Base-by-base conservation (phyloP, 1,139 yeast genomes). In the Zygoascus hellenicus region DNA sequence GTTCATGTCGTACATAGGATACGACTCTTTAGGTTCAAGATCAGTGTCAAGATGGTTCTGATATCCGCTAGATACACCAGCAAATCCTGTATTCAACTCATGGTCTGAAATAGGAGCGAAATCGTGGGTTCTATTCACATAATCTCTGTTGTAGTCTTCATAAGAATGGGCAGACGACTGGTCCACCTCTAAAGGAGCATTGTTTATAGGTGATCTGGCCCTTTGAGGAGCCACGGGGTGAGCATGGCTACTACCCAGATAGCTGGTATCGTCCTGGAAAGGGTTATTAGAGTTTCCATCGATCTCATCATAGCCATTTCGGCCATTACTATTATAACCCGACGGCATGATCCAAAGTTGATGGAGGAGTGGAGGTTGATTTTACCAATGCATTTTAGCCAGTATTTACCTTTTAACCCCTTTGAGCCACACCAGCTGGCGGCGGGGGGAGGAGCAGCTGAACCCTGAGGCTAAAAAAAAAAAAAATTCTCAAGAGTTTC, bases 1-100 rank as follows among this genome's bases (percentile, higher is more conserved):
- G 11, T 50, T 47, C 45, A 58, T 42, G 28, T 57, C 60, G 41
- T 58, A 54, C 53, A 57, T 50, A 19, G 48, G 59, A 36, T 34
- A 35, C 15, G 30, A 28, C 11, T 42, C 45, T 28, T 35, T 42
- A 26, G 33, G 45, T n/a, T 42, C 45, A 14, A 31, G 33, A n/a
- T 38, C n/a, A 11, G 30, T 4, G 31, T 13, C 13, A n/a, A 26
- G 31, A 37, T 37, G 19, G 38, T 16, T 34, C 15, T 34, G 15
- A 15, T 34, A 34, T 26, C 30, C 16, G 14, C 29, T 9, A 19
- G 19, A 19, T 26, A 22, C 22, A 19, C 39, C 39, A 17, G 29
- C 5, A 34, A 22, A 22, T 4, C 26, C 26, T 5, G 26, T 4
- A 22, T 22, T 22, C 7, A 22, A 22, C 7, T 22, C 26, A 22